Evolutionary conservation across 2,329 filamentous ascomycete species (phyloP).

Genomic region (Verticillium longisporum): DNA sequence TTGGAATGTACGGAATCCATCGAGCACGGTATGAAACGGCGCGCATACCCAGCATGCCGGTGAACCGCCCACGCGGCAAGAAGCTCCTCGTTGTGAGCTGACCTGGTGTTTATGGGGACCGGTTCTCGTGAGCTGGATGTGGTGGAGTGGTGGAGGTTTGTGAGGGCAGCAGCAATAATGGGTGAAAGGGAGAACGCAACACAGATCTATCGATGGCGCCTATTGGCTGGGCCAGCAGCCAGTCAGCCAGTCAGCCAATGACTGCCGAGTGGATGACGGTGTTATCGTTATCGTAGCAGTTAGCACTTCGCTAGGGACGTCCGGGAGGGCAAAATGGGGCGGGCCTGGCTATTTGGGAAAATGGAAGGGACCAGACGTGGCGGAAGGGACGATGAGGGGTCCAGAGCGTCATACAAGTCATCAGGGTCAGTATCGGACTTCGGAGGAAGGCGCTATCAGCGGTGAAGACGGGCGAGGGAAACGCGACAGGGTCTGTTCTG

Average conservation of each 20-base stretch:
- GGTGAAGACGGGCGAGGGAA: background rate
- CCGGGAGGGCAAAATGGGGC: background rate
- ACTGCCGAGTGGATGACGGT: background rate
- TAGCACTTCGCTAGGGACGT: background rate
- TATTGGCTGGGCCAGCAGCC: background rate
- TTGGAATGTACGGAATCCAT: background rate
- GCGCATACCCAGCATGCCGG: background rate
- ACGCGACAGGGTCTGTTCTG: background rate
- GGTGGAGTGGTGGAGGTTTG: background rate
- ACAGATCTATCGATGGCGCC: background rate
- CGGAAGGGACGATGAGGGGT: background rate
- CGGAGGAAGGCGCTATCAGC: background rate
- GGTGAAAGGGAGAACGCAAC: background rate
- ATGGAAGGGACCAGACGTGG: background rate
- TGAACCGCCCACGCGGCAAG: background rate
- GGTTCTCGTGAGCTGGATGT: background rate
- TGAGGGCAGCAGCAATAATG: background rate
- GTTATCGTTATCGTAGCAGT: background rate
- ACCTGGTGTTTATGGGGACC: background rate
- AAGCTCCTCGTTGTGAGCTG: background rate
- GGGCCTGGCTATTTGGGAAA: background rate
- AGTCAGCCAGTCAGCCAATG: background rate
- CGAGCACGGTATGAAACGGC: background rate
- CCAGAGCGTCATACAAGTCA: background rate
- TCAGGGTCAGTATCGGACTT: background rate